Evolutionary conservation across 176 grass and related monocot genomes (phyloP).

Genomic region (Typha latifolia): DNA sequence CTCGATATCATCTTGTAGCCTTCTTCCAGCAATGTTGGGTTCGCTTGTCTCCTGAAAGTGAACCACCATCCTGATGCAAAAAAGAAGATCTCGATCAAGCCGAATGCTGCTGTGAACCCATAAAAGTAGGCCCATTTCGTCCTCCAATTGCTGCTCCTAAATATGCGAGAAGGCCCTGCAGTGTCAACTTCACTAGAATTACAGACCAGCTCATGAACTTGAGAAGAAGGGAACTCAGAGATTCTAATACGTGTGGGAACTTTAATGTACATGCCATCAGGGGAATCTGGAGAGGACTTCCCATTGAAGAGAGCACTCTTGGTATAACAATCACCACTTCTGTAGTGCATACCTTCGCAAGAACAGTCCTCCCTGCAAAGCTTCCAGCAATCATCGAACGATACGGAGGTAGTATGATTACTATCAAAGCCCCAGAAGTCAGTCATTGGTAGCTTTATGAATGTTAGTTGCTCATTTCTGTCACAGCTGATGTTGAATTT

Average conservation of each 20-base stretch:
- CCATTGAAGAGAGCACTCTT: conserved; percentile 20
- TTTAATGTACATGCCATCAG: conserved; percentile 6
- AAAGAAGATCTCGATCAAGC: conserved; percentile 18
- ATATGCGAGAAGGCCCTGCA: neutral
- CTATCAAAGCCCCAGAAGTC: conserved; percentile 19
- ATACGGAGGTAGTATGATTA: neutral
- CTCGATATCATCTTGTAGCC: conserved; percentile 15
- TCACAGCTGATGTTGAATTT: conserved; percentile 13
- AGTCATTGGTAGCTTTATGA: conserved; percentile 1
- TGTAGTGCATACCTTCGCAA: conserved; percentile 14
- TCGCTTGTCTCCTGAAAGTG: neutral
- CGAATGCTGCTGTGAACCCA: conserved; percentile 7
- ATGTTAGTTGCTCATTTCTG: neutral
- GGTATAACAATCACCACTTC: neutral
- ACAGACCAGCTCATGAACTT: neutral
- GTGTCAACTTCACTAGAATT: neutral
- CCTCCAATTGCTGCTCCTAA: neutral
- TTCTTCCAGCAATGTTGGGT: conserved; percentile 5
- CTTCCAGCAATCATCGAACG: conserved; percentile 9
- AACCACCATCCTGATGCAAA: conserved; percentile 9
- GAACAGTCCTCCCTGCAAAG: conserved; percentile 1
- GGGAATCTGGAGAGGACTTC: neutral
- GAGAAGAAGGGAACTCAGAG: neutral
- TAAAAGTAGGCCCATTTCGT: conserved; percentile 20
- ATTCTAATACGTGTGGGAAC: neutral